Conservation (phyloP, 257 asterid genomes). For the Fraxinus cuspidata region DNA sequence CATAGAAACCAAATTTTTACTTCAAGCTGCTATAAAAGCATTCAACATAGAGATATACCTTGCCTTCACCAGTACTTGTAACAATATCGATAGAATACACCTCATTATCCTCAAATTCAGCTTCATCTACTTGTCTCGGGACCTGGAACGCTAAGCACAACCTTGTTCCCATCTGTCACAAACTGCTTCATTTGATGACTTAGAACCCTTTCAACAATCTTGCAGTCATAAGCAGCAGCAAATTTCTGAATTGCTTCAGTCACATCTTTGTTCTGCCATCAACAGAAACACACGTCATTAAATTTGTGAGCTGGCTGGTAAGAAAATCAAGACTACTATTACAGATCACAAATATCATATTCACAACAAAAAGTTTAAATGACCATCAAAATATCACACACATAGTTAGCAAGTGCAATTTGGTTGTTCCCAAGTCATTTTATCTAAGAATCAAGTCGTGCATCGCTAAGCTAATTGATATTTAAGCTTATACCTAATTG, state of each 20-base stretch:
- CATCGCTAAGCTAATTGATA: not conserved
- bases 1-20: not conserved
- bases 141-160: slow-evolving; percentile 63
- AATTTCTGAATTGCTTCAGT: slow-evolving; percentile 82
- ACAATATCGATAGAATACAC: slow-evolving; percentile 83
- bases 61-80: slow-evolving; percentile 94
- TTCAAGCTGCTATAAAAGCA: no score
- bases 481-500: not conserved
- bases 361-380: not conserved
- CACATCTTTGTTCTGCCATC: slow-evolving; percentile 69
- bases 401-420: not conserved
- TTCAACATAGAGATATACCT: slow-evolving; percentile 37
- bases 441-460: not conserved
- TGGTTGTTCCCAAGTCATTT: not conserved
- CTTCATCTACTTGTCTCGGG: slow-evolving; percentile 90
- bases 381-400: not conserved
- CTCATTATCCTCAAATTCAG: slow-evolving; percentile 92
- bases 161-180: slow-evolving; percentile 93
- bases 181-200: slow-evolving; percentile 96
- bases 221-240: slow-evolving; percentile 94
- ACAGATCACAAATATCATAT: not conserved
- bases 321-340: not conserved
- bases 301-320: not conserved
- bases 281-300: slow-evolving; percentile 2
- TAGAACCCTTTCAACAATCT: slow-evolving; percentile 86